Evolutionary conservation across 2,329 filamentous ascomycete species (phyloP), one percentile per base, ranked within the genome.

Genomic region (Beauveria brongniartii): DNA sequence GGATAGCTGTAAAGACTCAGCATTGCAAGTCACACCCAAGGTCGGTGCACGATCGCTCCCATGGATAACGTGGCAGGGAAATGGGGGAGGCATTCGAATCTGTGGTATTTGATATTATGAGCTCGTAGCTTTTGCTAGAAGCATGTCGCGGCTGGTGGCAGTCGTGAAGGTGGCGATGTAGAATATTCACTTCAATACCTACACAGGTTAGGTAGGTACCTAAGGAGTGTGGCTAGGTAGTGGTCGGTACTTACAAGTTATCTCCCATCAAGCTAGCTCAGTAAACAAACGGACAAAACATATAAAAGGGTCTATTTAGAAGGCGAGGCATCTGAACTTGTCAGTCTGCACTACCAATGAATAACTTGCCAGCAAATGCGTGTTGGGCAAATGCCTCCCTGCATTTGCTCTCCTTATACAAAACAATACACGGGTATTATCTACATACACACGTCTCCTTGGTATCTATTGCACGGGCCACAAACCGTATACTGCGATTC

Each of bases 401-500:
- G 30, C 30, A 34, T 34, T 34, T 34, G 28, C 28, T 30, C 10
- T 34, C 30, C 10, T 34, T 12, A 34, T 22, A 24, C 37, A 7
- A 28, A 1, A 28, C 26, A 28, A 28, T 28, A 28, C 9, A 28
- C 8, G 2, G 8, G 10, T 34, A 34, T 34, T 34, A 34, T 34
- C 28, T 30, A 10, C 28, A 48, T 44, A 6, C 28, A 26, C 24
- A 20, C 28, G 14, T 40, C 43, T 44, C 44, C 30, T 34, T 14
- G 12, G 44, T 28, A 37, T 34, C 3, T 24, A 59, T 41, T 50
- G n/a, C 37, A 59, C 47, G 30, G 46, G 37, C 24, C n/a, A 34
- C 18, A 16, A 52, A 59, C 46, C 47, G 18, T 59, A 37, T 59
- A 46, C 28, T 54, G 43, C 58, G 58, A 61, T 61, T 61, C 41